Evolutionary conservation across 2,329 filamentous ascomycete species (phyloP).

Genomic region (Chaetomiaceae sp.): DNA sequence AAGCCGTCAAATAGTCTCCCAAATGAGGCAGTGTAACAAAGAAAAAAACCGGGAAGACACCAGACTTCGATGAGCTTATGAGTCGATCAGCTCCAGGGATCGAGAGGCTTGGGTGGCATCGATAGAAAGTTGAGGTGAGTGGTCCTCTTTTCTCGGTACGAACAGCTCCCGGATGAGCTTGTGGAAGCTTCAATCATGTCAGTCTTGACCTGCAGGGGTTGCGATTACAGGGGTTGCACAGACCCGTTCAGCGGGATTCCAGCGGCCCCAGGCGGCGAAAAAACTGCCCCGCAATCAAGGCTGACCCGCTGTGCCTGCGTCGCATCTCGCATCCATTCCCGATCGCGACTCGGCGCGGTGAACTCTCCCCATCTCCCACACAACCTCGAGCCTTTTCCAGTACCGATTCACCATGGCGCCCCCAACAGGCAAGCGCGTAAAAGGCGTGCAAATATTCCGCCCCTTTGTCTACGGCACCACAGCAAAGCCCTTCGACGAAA

Average conservation of each 20-base stretch:
- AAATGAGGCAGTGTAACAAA: too few relatives aligned
- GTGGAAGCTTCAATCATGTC: background rate
- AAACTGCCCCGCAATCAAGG: conserved; percentile 20
- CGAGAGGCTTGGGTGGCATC: background rate
- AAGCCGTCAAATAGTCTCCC: too few relatives aligned
- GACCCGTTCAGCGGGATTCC: background rate
- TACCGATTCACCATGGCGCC: conserved; percentile 55
- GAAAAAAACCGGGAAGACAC: too few relatives aligned
- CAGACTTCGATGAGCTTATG: too few relatives aligned
- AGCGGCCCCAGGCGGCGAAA: background rate
- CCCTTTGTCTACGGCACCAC: conserved; percentile 75
- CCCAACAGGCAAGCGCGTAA: conserved; percentile 58
- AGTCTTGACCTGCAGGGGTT: background rate
- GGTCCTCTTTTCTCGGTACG: background rate
- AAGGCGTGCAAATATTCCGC: conserved; percentile 59
- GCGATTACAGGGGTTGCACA: conserved; percentile 15
- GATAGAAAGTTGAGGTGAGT: background rate
- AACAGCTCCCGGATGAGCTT: background rate
- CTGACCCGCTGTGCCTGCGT: conserved; percentile 7
- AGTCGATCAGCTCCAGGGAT: too few relatives aligned
- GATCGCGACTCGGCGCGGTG: too few relatives aligned
- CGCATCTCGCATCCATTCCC: background rate
- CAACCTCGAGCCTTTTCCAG: conserved; percentile 1
- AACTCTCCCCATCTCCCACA: too few relatives aligned
- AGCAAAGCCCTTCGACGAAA: conserved; percentile 71